A percentile compares a stretch with the other conserved stretches of the same genome.
phyloP scores from a whole-genome alignment of 441 rosid species.

The Metrosideros polymorpha region DNA sequence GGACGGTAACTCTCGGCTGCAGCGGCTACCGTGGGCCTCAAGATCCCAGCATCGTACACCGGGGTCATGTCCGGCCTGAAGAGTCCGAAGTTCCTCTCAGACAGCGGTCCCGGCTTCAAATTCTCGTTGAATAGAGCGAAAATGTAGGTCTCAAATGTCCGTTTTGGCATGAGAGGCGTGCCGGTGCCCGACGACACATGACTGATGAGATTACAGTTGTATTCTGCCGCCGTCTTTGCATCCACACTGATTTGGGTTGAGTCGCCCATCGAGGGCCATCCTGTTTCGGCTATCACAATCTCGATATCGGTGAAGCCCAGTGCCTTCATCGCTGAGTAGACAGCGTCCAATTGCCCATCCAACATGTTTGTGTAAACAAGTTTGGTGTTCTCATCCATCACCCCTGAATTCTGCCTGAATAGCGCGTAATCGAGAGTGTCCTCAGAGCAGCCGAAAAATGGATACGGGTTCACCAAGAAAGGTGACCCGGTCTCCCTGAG shows the following conservation, averaged over 20 bases:
- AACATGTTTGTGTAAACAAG: conserved; percentile 65
- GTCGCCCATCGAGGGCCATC: conserved; percentile 82
- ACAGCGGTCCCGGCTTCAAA: conserved; percentile 62
- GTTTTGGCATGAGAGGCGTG: conserved; percentile 77
- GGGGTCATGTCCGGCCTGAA: conserved; percentile 61
- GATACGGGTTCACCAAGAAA: conserved; percentile 81
- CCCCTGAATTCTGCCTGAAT: conserved; percentile 54
- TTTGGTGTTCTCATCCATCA: conserved; percentile 36
- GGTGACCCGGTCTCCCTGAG: conserved; percentile 48
- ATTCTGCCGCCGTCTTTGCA: conserved; percentile 40
- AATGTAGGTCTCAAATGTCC: conserved; percentile 75
- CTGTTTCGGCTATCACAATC: conserved; percentile 76
- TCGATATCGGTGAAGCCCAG: conserved; percentile 60
- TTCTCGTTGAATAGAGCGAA: conserved; percentile 76
- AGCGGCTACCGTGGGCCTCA: conserved; percentile 45
- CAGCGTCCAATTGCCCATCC: conserved; percentile 78
- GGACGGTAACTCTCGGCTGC: conserved; percentile 17
- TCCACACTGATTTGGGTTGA: conserved; percentile 43
- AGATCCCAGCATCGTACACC: conserved; percentile 61
- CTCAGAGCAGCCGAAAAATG: conserved; percentile 59
- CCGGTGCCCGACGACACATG: conserved; percentile 57
- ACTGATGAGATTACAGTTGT: conserved; percentile 42
- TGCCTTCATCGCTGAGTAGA: conserved; percentile 55
- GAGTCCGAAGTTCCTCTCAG: conserved; percentile 65
- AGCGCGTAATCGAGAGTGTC: conserved; percentile 67